Conservation (phyloP, 2,329 filamentous ascomycete genomes). For the Aspergillus flavus region DNA sequence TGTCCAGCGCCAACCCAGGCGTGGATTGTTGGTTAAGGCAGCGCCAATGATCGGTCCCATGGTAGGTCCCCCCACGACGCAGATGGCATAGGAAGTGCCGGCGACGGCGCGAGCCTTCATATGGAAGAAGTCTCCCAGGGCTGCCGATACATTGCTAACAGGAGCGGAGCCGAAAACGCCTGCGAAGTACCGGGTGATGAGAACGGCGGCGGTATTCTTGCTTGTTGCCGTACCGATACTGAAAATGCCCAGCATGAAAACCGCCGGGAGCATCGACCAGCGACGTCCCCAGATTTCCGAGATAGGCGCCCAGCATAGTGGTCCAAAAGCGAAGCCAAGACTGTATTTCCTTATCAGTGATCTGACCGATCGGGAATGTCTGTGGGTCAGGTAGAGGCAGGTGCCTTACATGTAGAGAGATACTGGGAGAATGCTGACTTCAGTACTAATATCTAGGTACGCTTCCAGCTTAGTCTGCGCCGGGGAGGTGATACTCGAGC, state of each 20-base stretch:
- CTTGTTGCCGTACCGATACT: conserved; percentile 50
- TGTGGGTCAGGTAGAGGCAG: background rate
- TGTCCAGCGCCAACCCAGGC: conserved; percentile 34
- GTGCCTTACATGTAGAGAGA: conserved; percentile 48
- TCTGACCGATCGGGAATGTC: background rate
- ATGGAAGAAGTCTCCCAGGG: conserved; percentile 48
- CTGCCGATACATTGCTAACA: conserved; percentile 47
- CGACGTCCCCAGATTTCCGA: conserved; percentile 51
- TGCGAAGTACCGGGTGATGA: conserved; percentile 49
- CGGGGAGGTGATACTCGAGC: conserved; percentile 55
- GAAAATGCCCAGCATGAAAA: conserved; percentile 48
- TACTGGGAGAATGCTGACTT: conserved; percentile 50
- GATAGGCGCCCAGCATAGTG: conserved; percentile 45
- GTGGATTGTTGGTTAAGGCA: conserved; percentile 35
- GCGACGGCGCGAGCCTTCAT: conserved; percentile 42
- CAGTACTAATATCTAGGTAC: conserved; percentile 46
- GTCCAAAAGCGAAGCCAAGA: conserved; percentile 44
- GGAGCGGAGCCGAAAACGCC: conserved; percentile 50
- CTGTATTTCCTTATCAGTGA: conserved; percentile 5
- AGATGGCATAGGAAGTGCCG: conserved; percentile 43
- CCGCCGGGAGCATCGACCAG: conserved; percentile 47
- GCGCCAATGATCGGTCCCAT: conserved; percentile 48
- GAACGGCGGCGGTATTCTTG: conserved; percentile 38
- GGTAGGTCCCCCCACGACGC: conserved; percentile 45
- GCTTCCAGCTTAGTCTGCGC: conserved; percentile 47